phyloP scores from a whole-genome alignment of 768 basidiomycete genomes.

The Suillus subalutaceus region DNA sequence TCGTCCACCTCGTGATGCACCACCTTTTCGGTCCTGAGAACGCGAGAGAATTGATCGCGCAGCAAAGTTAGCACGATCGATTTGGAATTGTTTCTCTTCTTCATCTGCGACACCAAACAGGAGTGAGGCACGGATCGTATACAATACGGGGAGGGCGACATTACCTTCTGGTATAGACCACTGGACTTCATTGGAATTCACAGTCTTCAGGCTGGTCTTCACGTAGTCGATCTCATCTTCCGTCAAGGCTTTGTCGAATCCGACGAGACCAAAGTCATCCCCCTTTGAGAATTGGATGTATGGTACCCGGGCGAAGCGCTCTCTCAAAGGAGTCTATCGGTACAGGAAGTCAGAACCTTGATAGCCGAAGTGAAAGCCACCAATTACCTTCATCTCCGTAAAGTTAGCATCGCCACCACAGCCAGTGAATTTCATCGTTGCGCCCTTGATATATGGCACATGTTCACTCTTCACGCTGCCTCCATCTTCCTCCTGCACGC shows the following conservation, averaged over 20 bases:
- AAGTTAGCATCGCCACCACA: constrained; percentile 62
- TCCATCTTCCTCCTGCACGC: constrained; percentile 58
- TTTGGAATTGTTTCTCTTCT: constrained; percentile 70
- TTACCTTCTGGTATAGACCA: constrained; percentile 68
- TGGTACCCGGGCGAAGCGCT: constrained; percentile 48
- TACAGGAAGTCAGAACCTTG: constrained; percentile 2
- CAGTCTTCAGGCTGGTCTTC: constrained; percentile 62
- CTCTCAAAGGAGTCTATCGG: constrained; percentile 46
- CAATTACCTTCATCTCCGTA: constrained; percentile 56
- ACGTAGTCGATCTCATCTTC: constrained; percentile 76
- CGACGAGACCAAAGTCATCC: constrained; percentile 49
- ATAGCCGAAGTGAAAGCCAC: constrained; percentile 1
- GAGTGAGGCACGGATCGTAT: constrained; percentile 8
- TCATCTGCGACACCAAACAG: constrained; percentile 51
- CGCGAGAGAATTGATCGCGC: constrained; percentile 51
- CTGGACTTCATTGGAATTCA: constrained; percentile 64
- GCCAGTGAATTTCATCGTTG: constrained; percentile 52
- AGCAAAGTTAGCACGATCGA: constrained; percentile 72
- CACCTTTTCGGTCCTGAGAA: constrained; percentile 43
- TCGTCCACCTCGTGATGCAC: constrained; percentile 45
- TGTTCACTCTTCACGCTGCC: constrained; percentile 48
- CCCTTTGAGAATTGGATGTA: constrained; percentile 52
- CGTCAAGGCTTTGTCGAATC: constrained; percentile 64
- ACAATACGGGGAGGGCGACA: constrained; percentile 15
- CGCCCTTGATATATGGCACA: constrained; percentile 45